These are phyloP conservation scores for Cercospora canescens DNA, from an alignment of 2,329 filamentous ascomycete genomes.

Conservation along the genomic window DNA sequence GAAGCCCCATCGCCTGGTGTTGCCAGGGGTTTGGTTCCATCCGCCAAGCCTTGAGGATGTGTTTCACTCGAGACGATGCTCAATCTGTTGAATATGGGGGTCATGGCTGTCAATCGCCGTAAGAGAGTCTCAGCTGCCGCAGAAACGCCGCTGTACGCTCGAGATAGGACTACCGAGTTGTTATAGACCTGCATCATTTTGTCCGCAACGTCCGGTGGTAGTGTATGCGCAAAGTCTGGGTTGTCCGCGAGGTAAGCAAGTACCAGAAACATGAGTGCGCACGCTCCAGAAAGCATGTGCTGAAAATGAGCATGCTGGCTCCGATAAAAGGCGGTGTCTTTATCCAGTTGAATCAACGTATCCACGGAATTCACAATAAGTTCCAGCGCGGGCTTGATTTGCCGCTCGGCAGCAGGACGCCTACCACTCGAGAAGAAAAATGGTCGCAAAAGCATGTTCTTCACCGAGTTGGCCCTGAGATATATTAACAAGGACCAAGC, in stretches of 20 bases:
- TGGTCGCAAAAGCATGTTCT: neutral
- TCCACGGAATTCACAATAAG: neutral
- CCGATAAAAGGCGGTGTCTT: neutral
- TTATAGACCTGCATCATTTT: neutral
- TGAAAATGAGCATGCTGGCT: slow-evolving; percentile 3
- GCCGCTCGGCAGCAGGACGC: neutral
- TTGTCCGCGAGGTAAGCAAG: neutral
- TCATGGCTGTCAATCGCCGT: neutral
- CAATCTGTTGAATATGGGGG: neutral
- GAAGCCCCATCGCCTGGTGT: neutral
- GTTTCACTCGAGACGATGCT: neutral
- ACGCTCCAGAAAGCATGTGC: neutral
- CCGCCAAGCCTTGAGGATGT: no score
- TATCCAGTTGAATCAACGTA: neutral
- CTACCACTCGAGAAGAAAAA: neutral
- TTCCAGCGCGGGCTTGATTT: neutral
- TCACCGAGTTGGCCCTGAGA: neutral
- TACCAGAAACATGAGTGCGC: neutral
- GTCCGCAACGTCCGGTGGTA: neutral
- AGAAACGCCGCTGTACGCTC: neutral
- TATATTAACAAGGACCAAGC: neutral
- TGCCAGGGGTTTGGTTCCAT: neutral
- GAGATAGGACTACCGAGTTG: neutral
- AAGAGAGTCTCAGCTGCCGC: neutral
- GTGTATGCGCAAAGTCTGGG: neutral